Evolutionary conservation across 768 basidiomycete species (phyloP).

Genomic region (Trametes cingulata): DNA sequence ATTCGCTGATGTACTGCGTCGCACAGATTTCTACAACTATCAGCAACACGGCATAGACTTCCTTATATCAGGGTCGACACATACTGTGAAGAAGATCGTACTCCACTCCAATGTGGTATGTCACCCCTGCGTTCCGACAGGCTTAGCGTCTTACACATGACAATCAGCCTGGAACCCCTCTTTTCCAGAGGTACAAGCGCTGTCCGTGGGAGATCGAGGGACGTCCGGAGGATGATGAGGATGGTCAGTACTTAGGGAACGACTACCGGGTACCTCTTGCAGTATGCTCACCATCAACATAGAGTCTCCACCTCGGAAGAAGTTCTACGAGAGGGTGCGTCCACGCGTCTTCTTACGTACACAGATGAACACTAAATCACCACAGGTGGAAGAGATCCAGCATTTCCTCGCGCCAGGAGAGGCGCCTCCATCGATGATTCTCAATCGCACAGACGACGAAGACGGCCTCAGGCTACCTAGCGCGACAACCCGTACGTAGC

Average conservation of each 20-base stretch:
- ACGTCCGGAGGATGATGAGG: conserved; percentile 78
- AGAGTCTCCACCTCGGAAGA: conserved; percentile 78
- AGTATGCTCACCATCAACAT: neutral
- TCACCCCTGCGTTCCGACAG: neutral
- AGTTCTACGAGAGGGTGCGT: conserved; percentile 67
- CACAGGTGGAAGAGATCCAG: conserved; percentile 73
- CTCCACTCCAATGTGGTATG: conserved; percentile 86
- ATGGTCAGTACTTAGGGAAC: conserved; percentile 46
- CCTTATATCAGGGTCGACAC: conserved; percentile 68
- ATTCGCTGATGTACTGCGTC: conserved; percentile 2
- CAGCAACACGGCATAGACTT: conserved; percentile 91
- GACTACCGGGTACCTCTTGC: neutral
- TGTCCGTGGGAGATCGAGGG: conserved; percentile 91
- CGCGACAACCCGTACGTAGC: conserved; percentile 62
- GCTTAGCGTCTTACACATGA: neutral
- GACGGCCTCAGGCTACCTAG: conserved; percentile 68
- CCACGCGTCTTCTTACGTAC: neutral
- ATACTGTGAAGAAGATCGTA: conserved; percentile 81
- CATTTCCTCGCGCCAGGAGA: conserved; percentile 78
- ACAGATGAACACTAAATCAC: neutral
- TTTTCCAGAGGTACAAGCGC: conserved; percentile 89
- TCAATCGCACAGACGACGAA: conserved; percentile 78
- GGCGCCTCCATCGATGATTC: conserved; percentile 74
- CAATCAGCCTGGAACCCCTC: conserved; percentile 78
- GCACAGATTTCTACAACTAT: conserved; percentile 87